phyloP scores from a whole-genome alignment of 495 filamentous ascomycete species.

The Aspergillus leporis region DNA sequence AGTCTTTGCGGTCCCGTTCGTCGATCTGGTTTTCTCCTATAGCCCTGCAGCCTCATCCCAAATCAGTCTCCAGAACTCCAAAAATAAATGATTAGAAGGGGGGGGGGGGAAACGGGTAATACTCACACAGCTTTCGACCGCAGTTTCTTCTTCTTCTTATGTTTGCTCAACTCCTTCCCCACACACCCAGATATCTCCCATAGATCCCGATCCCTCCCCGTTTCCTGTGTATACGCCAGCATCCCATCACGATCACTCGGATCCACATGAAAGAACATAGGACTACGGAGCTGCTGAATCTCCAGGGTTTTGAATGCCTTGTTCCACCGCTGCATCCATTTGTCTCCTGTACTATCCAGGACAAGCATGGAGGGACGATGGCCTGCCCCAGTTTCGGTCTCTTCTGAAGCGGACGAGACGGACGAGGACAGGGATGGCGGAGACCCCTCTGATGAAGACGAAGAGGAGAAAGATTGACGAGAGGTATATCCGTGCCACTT shows the following conservation, averaged over 20 bases:
- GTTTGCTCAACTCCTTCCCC: constrained; percentile 64
- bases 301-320: constrained; percentile 54
- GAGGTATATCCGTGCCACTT: constrained; percentile 27
- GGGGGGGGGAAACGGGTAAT: no score
- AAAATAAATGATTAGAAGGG: not conserved
- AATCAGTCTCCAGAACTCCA: not conserved
- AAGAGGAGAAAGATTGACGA: constrained; percentile 22
- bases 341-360: constrained; percentile 51
- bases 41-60: constrained; percentile 14
- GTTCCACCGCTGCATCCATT: constrained; percentile 61
- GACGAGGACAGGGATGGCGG: constrained; percentile 29
- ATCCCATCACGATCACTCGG: constrained; percentile 64
- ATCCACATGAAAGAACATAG: constrained; percentile 69
- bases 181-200: constrained; percentile 61
- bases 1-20: constrained; percentile 65
- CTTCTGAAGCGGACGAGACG: constrained; percentile 23
- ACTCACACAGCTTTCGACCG: constrained; percentile 23
- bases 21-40: constrained; percentile 51
- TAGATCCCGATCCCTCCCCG: constrained; percentile 49
- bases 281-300: constrained; percentile 61
- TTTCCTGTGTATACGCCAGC: constrained; percentile 57
- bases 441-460: constrained; percentile 37
- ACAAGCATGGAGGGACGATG: constrained; percentile 36
- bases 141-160: constrained; percentile 55
- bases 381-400: not conserved